phyloP scores from a whole-genome alignment of 176 grass and related monocot genomes.

The Bonia amplexicaulis region DNA sequence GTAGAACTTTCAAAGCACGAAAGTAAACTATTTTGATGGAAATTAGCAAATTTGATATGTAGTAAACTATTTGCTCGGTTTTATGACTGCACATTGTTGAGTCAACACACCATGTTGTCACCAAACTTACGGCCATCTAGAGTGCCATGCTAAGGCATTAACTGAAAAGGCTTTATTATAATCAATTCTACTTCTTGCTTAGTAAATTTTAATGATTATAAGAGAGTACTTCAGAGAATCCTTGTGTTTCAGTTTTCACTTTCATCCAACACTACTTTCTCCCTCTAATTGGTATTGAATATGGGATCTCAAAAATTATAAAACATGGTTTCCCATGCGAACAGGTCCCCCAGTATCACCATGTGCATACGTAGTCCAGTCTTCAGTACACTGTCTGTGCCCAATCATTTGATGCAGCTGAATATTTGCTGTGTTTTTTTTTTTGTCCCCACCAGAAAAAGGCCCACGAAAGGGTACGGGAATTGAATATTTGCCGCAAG shows the following conservation, averaged over 20 bases:
- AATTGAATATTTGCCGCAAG: not conserved
- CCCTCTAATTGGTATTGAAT: not conserved
- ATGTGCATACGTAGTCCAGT: slow-evolving; percentile 16
- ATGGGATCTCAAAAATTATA: slow-evolving; percentile 6
- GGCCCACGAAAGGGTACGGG: slow-evolving; percentile 24
- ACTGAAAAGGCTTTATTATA: not conserved
- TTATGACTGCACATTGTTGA: not conserved
- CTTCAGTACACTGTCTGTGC: slow-evolving; percentile 30
- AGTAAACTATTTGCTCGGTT: not conserved
- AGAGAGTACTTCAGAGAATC: not conserved
- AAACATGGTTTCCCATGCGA: slow-evolving; percentile 13
- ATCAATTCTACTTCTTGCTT: not conserved
- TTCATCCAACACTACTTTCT: slow-evolving; percentile 2
- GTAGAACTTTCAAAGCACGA: not conserved
- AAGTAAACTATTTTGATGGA: not conserved
- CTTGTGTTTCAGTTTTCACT: not conserved
- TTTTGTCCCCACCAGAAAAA: slow-evolving; percentile 19
- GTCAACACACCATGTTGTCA: not conserved
- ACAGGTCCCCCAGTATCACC: slow-evolving; percentile 20
- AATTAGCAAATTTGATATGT: not conserved
- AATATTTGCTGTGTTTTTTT: slow-evolving; percentile 3
- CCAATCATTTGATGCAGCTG: slow-evolving; percentile 42
- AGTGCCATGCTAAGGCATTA: not conserved
- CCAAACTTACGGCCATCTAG: not conserved
- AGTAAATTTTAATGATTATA: not conserved